These are phyloP conservation scores for Alternaria brassicicola DNA, from an alignment of 2,329 filamentous ascomycete species.

Conservation along the genomic window DNA sequence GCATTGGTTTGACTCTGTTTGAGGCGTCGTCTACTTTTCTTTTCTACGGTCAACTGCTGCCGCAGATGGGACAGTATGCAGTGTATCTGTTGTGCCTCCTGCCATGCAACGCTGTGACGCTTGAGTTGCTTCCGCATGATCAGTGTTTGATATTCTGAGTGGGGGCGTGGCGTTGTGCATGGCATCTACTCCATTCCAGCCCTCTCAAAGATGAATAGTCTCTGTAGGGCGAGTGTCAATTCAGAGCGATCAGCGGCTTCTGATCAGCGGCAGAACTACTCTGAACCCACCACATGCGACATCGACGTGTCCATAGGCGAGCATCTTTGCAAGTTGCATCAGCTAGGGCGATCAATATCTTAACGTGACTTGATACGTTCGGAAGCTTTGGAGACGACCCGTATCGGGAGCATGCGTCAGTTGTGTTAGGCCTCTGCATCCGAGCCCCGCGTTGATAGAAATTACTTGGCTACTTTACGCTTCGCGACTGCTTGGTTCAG, in stretches of 20 bases:
- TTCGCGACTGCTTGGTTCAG: constrained; percentile 1
- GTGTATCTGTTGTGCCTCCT: not conserved
- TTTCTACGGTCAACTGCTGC: not conserved
- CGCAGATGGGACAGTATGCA: not conserved
- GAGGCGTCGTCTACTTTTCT: not conserved
- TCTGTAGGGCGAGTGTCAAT: not conserved
- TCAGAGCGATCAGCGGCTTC: not conserved
- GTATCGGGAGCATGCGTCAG: not conserved
- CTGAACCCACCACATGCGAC: not conserved
- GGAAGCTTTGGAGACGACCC: not conserved
- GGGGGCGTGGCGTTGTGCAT: not conserved
- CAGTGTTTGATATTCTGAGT: not conserved
- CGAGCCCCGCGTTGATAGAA: not conserved
- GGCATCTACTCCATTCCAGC: not conserved
- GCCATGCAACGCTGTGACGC: not conserved
- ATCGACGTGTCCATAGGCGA: not conserved
- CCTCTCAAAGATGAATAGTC: not conserved
- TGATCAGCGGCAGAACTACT: constrained; percentile 5
- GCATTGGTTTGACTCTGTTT: not conserved
- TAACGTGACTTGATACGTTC: not conserved
- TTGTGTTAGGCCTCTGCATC: not conserved
- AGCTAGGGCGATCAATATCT: constrained; percentile 5
- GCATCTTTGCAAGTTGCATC: not conserved
- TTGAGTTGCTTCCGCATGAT: not conserved
- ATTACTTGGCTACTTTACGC: constrained; percentile 6